phyloP scores from a whole-genome alignment of 441 rosid genomes.

The Hura crepitans region DNA sequence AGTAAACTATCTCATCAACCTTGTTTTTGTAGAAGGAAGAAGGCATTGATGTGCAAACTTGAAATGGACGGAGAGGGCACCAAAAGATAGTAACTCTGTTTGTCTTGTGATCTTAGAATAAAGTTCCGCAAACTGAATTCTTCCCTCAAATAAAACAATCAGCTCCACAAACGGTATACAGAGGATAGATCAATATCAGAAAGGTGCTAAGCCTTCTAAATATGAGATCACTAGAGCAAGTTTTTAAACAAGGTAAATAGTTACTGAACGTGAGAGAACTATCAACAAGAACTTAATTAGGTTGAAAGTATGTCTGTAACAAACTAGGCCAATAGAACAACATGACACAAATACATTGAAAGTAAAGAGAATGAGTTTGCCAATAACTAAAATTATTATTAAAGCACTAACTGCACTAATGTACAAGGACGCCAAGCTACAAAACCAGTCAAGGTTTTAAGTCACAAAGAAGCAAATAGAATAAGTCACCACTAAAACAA shows the following conservation, averaged over 20 bases:
- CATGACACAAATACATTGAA: not conserved
- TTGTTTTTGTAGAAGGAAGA: not conserved
- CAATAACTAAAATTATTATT: slow-evolving; percentile 40
- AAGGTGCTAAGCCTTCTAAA: not conserved
- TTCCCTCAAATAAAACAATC: not conserved
- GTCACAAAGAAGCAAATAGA: slow-evolving; percentile 38
- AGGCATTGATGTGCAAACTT: not conserved
- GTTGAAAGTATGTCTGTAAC: not conserved
- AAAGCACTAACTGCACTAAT: slow-evolving; percentile 51
- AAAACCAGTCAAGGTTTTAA: too few relatives aligned
- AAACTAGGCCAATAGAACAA: not conserved
- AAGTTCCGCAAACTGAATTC: not conserved
- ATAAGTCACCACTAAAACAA: slow-evolving; percentile 45
- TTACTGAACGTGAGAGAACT: too few relatives aligned
- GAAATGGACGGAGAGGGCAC: not conserved
- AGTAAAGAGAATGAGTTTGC: slow-evolving; percentile 4
- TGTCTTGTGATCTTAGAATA: not conserved
- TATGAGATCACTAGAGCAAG: not conserved
- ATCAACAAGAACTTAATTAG: not conserved
- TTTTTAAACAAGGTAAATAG: not conserved
- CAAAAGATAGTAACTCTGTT: not conserved
- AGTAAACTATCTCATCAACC: too few relatives aligned
- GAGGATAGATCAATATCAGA: not conserved
- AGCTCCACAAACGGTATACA: not conserved
- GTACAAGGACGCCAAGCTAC: slow-evolving; percentile 50